Evolutionary conservation across 441 rosid species (phyloP).

Genomic region (Theobroma grandiflorum): DNA sequence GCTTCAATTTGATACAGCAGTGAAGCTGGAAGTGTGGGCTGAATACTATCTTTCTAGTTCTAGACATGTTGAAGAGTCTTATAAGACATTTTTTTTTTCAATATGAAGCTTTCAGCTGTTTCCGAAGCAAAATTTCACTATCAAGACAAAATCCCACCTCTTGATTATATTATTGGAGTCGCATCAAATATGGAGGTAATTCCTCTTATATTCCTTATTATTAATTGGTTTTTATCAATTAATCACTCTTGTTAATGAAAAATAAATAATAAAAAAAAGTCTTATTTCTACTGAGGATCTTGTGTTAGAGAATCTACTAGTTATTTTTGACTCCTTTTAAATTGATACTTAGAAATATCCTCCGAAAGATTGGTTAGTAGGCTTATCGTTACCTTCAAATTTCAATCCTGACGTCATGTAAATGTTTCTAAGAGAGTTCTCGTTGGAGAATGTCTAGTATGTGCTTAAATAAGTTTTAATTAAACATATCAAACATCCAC

Average conservation of each 20-base stretch:
- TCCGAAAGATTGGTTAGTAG: slow-evolving; percentile 84
- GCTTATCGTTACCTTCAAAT: slow-evolving; percentile 71
- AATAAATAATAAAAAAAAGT: no score
- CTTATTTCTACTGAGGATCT: no score
- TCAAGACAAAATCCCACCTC: slow-evolving; percentile 76
- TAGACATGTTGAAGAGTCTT: no score
- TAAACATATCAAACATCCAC: background rate
- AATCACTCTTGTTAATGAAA: no score
- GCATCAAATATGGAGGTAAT: slow-evolving; percentile 73
- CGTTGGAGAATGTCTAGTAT: slow-evolving; percentile 69
- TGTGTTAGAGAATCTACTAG: no score
- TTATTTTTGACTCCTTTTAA: background rate
- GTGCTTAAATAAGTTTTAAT: background rate
- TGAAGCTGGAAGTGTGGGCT: no score
- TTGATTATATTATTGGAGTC: slow-evolving; percentile 57
- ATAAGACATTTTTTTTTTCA: slow-evolving; percentile 22
- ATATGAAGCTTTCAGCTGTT: slow-evolving; percentile 81
- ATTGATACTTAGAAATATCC: slow-evolving; percentile 60
- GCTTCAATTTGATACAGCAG: no score
- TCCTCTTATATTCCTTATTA: background rate
- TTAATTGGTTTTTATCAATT: no score
- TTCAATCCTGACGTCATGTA: slow-evolving; percentile 64
- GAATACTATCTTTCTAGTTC: no score
- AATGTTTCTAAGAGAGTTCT: slow-evolving; percentile 63
- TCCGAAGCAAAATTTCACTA: slow-evolving; percentile 83